Conservation (phyloP, 495 filamentous ascomycete species). For the Symbiotaphrina buchneri region DNA sequence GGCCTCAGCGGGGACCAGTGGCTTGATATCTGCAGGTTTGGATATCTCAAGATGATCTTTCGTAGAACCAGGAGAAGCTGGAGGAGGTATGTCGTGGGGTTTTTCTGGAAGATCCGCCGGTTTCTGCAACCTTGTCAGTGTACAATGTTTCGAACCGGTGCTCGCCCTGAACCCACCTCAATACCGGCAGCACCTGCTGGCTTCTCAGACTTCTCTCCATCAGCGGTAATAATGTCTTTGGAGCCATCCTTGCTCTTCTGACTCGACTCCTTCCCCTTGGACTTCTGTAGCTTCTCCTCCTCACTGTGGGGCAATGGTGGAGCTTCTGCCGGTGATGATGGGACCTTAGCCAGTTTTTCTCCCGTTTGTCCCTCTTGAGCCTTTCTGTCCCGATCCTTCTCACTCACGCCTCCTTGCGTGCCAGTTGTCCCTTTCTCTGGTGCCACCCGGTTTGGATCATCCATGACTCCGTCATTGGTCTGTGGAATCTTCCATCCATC, state of each 20-base stretch:
- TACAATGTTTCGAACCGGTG: background rate
- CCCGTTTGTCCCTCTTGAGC: constrained; percentile 33
- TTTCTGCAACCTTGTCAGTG: constrained; percentile 30
- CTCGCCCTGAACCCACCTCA: constrained; percentile 28
- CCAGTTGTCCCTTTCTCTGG: constrained; percentile 74
- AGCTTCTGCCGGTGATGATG: constrained; percentile 63
- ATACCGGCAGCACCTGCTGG: constrained; percentile 29
- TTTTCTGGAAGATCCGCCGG: constrained; percentile 60
- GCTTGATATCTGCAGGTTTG: too few relatives aligned
- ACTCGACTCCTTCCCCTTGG: constrained; percentile 14
- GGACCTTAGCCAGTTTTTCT: constrained; percentile 43
- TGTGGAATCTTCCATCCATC: constrained; percentile 53
- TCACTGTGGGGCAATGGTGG: constrained; percentile 65
- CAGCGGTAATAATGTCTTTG: background rate
- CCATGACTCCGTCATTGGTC: constrained; percentile 77
- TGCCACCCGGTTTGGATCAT: constrained; percentile 46
- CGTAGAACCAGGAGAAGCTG: constrained; percentile 40
- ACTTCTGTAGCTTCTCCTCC: constrained; percentile 28
- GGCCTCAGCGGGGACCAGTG: constrained; percentile 13
- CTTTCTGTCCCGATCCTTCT: constrained; percentile 53
- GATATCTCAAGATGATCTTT: constrained; percentile 43
- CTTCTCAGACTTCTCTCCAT: constrained; percentile 8
- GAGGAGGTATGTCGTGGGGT: constrained; percentile 55
- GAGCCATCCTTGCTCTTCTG: constrained; percentile 16
- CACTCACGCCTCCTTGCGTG: constrained; percentile 66